Conservation (phyloP, 805 yeast genomes). For the Yarrowia alimentaria region DNA sequence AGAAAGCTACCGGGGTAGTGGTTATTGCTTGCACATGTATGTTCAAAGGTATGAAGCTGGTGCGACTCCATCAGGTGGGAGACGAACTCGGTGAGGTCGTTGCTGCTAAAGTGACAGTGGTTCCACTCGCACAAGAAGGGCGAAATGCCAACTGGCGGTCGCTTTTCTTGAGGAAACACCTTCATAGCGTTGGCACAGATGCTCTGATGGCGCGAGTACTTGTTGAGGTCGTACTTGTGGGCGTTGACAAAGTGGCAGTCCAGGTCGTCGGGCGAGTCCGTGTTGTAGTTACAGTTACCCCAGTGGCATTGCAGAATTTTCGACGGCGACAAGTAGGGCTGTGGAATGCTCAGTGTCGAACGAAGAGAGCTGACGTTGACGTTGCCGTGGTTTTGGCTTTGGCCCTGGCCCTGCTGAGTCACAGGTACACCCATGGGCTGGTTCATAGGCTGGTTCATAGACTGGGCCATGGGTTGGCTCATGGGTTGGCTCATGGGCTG, state of each 20-base stretch:
- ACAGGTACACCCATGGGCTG: no score
- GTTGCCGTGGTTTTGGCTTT: not conserved
- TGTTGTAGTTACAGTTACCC: slow-evolving; percentile 56
- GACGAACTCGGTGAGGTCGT: slow-evolving; percentile 53
- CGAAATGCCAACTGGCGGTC: slow-evolving; percentile 24
- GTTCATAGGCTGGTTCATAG: no score
- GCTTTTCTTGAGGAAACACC: slow-evolving; percentile 22
- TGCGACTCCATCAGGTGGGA: slow-evolving; percentile 57
- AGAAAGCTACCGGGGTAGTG: slow-evolving; percentile 30
- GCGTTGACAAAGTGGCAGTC: slow-evolving; percentile 48
- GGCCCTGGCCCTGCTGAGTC: no score
- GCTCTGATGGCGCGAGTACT: slow-evolving; percentile 26
- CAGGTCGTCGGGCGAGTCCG: slow-evolving; percentile 44
- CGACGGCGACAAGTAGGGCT: slow-evolving; percentile 25
- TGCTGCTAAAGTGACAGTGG: slow-evolving; percentile 60
- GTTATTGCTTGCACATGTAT: slow-evolving; percentile 29
- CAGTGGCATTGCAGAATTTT: slow-evolving; percentile 53
- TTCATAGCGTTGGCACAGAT: slow-evolving; percentile 28
- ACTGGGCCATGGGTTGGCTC: not conserved
- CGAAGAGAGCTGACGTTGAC: slow-evolving; percentile 5
- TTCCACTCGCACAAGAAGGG: slow-evolving; percentile 67
- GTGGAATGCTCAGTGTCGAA: slow-evolving; percentile 8
- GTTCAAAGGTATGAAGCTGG: slow-evolving; percentile 35
- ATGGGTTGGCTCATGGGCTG: not conserved
- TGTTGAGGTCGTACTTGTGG: slow-evolving; percentile 31